Base-by-base conservation (phyloP, 352 stramenopile species). In the Phytophthora brassicae region DNA sequence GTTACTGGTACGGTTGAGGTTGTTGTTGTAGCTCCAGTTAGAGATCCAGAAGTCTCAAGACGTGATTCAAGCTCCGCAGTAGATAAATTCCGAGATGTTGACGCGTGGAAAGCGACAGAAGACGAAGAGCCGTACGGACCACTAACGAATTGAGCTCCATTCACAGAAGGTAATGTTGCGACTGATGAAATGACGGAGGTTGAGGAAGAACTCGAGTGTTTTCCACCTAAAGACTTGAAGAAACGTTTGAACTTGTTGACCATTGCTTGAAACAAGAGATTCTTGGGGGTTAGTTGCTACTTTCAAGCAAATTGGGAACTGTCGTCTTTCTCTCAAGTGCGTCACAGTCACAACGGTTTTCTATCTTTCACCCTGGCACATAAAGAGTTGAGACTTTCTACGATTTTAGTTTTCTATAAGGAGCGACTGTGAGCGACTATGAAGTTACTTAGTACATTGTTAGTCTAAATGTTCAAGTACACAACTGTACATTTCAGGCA, bases 201-300 rank as follows among this genome's bases (percentile, higher is more conserved):
- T 6, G 63, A 57, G 2, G 63, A 49, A n/a, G 63, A 46, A 12
- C 60, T 48, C 22, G 71, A 66, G 36, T 75, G 59, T 44, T 79
- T 84, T 38, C 73, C 73, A 24, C 67, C 67, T 38, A 84, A 63
- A 22, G 70, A 69, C 56, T 73, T 75, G 62, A 84, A 79, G 43
- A 84, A 84, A 8, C 62, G 66, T 45, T 72, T 74, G 52, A 84
- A 59, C 51, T 81, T 84, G 65, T 82, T 82, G 33, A 81, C 73
- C 75, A 84, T 84, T n/a, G 46, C 16, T 8, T 8, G 11, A 54
- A 7, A 31, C 4, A 31, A 31, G 26, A 31, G 26, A 31, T 31
- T 8, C 8, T 31, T 8, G 26, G 24, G 45, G 56, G 54, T n/a
- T 20, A 39, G 28, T 64, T 33, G 6, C 19, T 4, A 12, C 41